Conservation (phyloP, 129 eudicot genomes). For the Flaveria ramosissima region DNA sequence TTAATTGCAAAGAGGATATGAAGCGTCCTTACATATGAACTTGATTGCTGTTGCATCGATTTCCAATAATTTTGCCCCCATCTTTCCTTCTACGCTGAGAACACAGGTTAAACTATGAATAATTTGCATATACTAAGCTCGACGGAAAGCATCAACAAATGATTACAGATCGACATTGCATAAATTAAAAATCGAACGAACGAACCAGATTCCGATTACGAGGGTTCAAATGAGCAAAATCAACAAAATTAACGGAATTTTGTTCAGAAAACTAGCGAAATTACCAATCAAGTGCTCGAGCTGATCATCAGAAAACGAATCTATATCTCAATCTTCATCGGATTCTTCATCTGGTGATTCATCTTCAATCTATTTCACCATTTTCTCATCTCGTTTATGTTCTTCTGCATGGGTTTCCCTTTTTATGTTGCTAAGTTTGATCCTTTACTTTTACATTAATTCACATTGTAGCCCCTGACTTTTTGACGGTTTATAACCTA, state of each 20-base stretch:
- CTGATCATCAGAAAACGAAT: constrained; percentile 1
- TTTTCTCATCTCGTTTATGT: constrained; percentile 20
- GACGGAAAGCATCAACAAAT: not conserved
- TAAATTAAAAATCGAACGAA: constrained; percentile 3
- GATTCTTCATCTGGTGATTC: constrained; percentile 13
- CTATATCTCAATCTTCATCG: not conserved
- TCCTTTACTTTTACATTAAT: constrained; percentile 12
- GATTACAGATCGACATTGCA: not conserved
- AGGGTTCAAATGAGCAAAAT: constrained; percentile 3
- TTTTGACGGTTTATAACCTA: not conserved
- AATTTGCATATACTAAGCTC: not conserved
- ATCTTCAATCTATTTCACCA: constrained; percentile 12
- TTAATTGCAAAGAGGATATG: not conserved
- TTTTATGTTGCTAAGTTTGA: constrained; percentile 17
- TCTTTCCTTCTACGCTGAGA: constrained; percentile 39
- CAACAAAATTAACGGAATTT: not conserved
- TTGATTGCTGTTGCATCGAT: constrained; percentile 60
- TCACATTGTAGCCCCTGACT: not conserved
- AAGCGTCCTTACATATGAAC: constrained; percentile 54
- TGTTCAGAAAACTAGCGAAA: constrained; percentile 15
- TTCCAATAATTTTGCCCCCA: constrained; percentile 54
- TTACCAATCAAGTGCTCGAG: constrained; percentile 26
- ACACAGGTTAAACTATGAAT: constrained; percentile 4
- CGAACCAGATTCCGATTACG: not conserved
- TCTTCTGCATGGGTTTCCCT: constrained; percentile 32